A percentile compares a stretch with the other conserved stretches of the same genome.
These are phyloP conservation scores for Kodamaea neixiangensis DNA, from an alignment of 805 yeast species.

Conservation along the genomic window DNA sequence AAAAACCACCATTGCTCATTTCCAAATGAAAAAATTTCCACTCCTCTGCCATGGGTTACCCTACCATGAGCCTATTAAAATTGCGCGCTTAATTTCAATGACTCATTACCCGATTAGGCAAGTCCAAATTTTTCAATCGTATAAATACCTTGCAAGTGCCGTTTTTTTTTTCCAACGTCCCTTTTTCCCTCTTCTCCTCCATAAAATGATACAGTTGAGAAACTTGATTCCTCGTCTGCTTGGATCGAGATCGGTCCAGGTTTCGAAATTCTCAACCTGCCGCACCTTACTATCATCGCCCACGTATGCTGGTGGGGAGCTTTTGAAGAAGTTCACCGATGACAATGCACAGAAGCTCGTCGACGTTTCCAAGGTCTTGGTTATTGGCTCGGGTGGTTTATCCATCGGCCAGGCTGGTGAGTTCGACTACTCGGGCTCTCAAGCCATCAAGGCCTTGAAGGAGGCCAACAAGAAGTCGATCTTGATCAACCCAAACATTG, in stretches of 20 bases:
- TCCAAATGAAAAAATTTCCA: constrained; percentile 6
- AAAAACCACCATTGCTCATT: no score
- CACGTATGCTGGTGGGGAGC: constrained; percentile 63
- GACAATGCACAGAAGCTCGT: constrained; percentile 68
- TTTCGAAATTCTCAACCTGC: constrained; percentile 10
- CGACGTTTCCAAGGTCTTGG: constrained; percentile 82
- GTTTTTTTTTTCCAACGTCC: constrained; percentile 1
- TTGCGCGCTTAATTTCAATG: constrained; percentile 29
- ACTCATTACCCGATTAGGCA: constrained; percentile 34
- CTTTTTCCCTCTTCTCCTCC: background rate
- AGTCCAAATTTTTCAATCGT: constrained; percentile 19
- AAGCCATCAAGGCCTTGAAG: constrained; percentile 92
- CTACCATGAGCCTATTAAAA: no score
- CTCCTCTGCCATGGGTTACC: no score
- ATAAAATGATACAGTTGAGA: constrained; percentile 12
- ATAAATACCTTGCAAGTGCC: constrained; percentile 5
- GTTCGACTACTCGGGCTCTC: constrained; percentile 96
- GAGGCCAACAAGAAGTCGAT: constrained; percentile 87
- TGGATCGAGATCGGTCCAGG: background rate
- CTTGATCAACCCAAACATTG: constrained; percentile 92
- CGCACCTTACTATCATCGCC: constrained; percentile 18
- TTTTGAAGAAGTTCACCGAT: constrained; percentile 56
- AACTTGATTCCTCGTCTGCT: constrained; percentile 8
- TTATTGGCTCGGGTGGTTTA: constrained; percentile 96
- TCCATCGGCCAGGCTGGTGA: constrained; percentile 99